phyloP scores from a whole-genome alignment of 2,329 filamentous ascomycete species.

The Corinectria fuckeliana region DNA sequence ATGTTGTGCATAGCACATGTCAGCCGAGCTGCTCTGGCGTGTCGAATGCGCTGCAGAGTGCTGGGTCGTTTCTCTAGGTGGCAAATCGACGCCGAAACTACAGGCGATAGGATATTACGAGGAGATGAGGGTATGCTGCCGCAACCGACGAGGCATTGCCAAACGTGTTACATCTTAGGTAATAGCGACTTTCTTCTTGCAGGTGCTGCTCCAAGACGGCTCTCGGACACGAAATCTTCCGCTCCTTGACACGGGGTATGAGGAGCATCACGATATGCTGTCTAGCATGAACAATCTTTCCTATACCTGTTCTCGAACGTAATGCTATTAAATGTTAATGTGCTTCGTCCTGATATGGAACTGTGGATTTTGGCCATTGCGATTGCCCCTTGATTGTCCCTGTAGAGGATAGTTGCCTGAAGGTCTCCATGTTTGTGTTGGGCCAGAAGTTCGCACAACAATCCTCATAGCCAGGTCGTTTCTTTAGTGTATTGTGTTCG shows the following conservation, averaged over 20 bases:
- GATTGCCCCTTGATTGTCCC: background rate
- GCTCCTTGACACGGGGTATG: background rate
- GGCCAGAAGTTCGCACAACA: too few species aligned
- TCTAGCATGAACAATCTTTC: too few species aligned
- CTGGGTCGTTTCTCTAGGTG: background rate
- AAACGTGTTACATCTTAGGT: background rate
- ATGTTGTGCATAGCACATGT: too few species aligned
- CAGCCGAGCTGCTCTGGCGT: background rate
- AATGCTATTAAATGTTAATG: slow-evolving; percentile 3
- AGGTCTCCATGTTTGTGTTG: background rate
- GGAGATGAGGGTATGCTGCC: too few species aligned
- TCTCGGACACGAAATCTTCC: background rate
- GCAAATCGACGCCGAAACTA: background rate
- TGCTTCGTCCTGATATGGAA: slow-evolving; percentile 3
- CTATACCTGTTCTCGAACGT: background rate
- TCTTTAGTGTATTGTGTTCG: too few species aligned
- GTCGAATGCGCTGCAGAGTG: background rate
- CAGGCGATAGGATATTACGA: background rate
- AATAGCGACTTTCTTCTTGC: background rate
- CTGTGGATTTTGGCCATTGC: slow-evolving; percentile 1
- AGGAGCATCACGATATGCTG: background rate
- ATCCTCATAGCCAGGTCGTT: too few species aligned
- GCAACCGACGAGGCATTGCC: background rate
- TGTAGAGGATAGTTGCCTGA: background rate
- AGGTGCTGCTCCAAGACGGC: background rate